phyloP scores from a whole-genome alignment of 306 rosid species.

The Acacia melanoxylon region DNA sequence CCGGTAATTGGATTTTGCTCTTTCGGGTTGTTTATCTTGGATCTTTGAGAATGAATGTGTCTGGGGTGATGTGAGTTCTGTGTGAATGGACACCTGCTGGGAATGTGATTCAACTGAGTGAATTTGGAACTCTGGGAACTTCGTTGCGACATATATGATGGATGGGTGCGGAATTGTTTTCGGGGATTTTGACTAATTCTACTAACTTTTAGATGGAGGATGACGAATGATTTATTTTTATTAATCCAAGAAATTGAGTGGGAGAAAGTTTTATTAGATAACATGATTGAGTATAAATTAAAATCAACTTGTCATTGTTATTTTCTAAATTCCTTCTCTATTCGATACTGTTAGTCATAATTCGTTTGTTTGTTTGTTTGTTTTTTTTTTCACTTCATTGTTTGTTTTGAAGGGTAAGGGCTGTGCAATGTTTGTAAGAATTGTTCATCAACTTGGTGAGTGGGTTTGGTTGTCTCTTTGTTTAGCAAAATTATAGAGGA shows the following conservation, averaged over 20 bases:
- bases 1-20: slow-evolving; percentile 59
- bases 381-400: not conserved
- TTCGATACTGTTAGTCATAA: not conserved
- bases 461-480: slow-evolving; percentile 8
- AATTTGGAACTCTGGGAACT: not conserved
- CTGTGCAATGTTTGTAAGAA: not conserved
- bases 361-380: not conserved
- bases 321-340: not conserved
- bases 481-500: slow-evolving; percentile 4
- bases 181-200: not conserved
- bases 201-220: not conserved
- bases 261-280: not conserved
- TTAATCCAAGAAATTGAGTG: not conserved
- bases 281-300: slow-evolving; percentile 1
- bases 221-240: not conserved
- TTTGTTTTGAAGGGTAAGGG: not conserved
- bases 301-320: slow-evolving; percentile 6
- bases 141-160: not conserved
- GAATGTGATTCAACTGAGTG: slow-evolving; percentile 1
- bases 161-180: slow-evolving; percentile 11
- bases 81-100: slow-evolving; percentile 6
- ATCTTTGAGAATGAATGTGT: slow-evolving; percentile 18
- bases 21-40: slow-evolving; percentile 13
- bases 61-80: not conserved
- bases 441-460: slow-evolving; percentile 6